Percentiles rank a stretch among this genome's conserved stretches.
These are phyloP conservation scores for Sapria himalayana DNA, from an alignment of 345 rosid genomes.

Conservation along the genomic window DNA sequence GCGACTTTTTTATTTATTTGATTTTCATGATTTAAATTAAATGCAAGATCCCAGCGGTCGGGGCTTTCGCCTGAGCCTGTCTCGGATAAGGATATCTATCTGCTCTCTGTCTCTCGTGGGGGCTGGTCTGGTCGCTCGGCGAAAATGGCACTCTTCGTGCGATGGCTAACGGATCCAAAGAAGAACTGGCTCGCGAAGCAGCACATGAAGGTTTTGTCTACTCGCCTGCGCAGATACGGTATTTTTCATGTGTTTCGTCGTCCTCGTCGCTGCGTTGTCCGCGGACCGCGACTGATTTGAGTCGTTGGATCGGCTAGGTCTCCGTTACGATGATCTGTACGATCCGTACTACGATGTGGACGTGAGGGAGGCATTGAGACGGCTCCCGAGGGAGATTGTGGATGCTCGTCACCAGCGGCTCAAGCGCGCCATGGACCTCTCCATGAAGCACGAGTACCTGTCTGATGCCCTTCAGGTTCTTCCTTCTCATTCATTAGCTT, in stretches of 20 bases:
- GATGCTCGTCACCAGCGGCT: slow-evolving; percentile 14
- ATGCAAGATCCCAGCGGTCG: too few relatives aligned
- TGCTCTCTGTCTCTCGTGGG: not conserved
- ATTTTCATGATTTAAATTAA: too few relatives aligned
- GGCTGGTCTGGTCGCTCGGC: not conserved
- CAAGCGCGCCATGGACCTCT: slow-evolving; percentile 16
- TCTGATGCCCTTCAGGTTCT: slow-evolving; percentile 12
- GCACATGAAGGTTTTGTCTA: slow-evolving; percentile 52
- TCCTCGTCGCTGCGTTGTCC: too few relatives aligned
- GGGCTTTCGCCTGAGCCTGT: slow-evolving; percentile 2
- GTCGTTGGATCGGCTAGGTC: slow-evolving; percentile 10
- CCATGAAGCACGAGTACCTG: slow-evolving; percentile 15
- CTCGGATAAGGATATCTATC: not conserved
- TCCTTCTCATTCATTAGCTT: too few relatives aligned
- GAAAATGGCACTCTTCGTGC: slow-evolving; percentile 29
- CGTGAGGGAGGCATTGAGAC: slow-evolving; percentile 10
- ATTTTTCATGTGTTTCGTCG: too few relatives aligned
- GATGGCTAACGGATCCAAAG: slow-evolving; percentile 35
- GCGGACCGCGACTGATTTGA: too few relatives aligned
- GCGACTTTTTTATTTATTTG: not conserved
- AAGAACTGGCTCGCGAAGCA: slow-evolving; percentile 51
- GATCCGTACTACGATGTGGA: slow-evolving; percentile 12
- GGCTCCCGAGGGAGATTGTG: slow-evolving; percentile 12
- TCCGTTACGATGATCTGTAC: slow-evolving; percentile 11
- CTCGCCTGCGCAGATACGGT: slow-evolving; percentile 63